phyloP scores from a whole-genome alignment of 2,329 filamentous ascomycete species.

The Epichloe bromicola region DNA sequence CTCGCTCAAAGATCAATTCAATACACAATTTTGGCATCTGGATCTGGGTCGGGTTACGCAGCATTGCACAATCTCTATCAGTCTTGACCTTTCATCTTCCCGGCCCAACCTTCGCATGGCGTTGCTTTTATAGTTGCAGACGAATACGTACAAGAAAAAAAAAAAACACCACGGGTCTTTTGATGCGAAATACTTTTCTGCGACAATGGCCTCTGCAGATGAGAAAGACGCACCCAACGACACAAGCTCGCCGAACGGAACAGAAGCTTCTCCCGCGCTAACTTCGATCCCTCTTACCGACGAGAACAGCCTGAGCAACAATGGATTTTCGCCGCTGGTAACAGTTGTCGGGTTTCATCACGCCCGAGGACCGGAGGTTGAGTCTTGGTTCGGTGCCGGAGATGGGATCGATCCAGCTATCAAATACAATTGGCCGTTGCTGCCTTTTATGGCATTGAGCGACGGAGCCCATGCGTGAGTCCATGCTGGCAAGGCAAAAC shows the following conservation, averaged over 20 bases:
- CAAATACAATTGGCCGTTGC: constrained; percentile 78
- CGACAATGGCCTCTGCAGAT: constrained; percentile 1
- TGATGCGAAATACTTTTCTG: not conserved
- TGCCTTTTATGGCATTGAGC: constrained; percentile 94
- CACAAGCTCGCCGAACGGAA: constrained; percentile 10
- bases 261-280: constrained; percentile 17
- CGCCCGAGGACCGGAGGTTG: constrained; percentile 80
- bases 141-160: not conserved
- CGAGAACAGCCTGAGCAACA: constrained; percentile 17
- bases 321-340: constrained; percentile 53
- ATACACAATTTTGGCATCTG: not conserved
- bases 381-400: constrained; percentile 71
- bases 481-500: not conserved
- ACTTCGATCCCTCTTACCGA: constrained; percentile 20
- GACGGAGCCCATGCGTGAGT: constrained; percentile 88
- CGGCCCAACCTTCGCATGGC: not conserved
- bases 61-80: not conserved
- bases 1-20: not conserved
- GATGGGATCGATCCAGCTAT: constrained; percentile 65
- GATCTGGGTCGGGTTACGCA: not conserved
- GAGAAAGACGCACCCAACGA: not conserved
- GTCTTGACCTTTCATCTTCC: not conserved
- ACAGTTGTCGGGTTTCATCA: constrained; percentile 77
- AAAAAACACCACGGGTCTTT: not conserved
- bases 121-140: not conserved